Conservation (phyloP, 768 basidiomycete species). For the Sarcodon aspratus region DNA sequence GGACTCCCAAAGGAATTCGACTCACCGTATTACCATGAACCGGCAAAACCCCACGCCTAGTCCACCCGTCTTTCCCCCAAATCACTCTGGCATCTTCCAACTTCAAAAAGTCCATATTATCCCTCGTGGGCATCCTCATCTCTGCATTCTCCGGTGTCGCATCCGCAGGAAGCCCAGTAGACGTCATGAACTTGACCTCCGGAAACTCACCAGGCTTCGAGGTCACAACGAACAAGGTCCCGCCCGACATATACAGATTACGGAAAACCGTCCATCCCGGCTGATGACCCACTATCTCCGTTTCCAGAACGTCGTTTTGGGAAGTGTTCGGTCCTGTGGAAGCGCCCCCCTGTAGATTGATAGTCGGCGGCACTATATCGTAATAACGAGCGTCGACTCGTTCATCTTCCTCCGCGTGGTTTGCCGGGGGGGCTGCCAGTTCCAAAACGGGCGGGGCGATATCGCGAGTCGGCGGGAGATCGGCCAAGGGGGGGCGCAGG, state of each 20-base stretch:
- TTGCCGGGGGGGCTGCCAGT: too few species aligned
- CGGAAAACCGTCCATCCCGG: conserved; percentile 81
- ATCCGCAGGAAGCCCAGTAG: conserved; percentile 46
- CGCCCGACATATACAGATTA: conserved; percentile 77
- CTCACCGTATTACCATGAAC: conserved; percentile 54
- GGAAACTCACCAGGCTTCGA: conserved; percentile 33
- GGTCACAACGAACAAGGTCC: conserved; percentile 64
- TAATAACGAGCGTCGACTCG: too few species aligned
- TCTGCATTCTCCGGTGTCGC: conserved; percentile 54
- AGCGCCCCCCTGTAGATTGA: too few species aligned
- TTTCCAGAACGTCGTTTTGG: conserved; percentile 29
- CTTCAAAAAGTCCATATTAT: conserved; percentile 50
- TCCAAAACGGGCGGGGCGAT: too few species aligned
- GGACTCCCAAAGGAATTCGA: too few species aligned
- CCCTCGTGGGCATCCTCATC: conserved; percentile 51
- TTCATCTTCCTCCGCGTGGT: too few species aligned
- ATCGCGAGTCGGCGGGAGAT: too few species aligned
- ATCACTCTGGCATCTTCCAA: conserved; percentile 44
- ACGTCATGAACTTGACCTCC: conserved; percentile 44
- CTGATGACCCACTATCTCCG: conserved; percentile 49
- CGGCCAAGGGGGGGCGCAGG: too few species aligned
- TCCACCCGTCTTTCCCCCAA: conserved; percentile 35
- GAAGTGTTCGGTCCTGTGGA: too few species aligned
- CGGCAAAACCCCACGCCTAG: conserved; percentile 36
- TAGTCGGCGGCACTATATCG: too few species aligned